Conservation (phyloP, 176 grass and related monocot species). For the Leersia perrieri region DNA sequence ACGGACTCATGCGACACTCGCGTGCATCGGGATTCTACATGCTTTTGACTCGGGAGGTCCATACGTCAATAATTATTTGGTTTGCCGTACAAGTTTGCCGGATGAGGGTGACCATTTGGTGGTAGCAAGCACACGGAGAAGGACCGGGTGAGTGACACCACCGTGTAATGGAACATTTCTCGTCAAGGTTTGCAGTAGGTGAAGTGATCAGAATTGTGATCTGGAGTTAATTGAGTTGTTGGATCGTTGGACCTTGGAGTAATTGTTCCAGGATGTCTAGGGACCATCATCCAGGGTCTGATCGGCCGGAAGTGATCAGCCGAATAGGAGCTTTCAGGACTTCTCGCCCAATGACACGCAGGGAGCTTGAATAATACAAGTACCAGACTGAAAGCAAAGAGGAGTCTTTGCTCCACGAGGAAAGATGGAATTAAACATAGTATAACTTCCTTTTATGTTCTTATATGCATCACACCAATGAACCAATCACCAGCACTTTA, state of each 20-base stretch:
- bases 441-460: no score
- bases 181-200: not conserved
- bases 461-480: no score
- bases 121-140: not conserved
- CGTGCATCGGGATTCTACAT: not conserved
- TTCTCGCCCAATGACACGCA: not conserved
- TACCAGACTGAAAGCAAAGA: not conserved
- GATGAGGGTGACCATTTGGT: not conserved
- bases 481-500: no score
- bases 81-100: not conserved
- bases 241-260: not conserved
- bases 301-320: not conserved
- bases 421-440: not conserved
- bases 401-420: not conserved
- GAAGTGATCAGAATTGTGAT: not conserved
- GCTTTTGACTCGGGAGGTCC: not conserved
- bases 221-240: slow-evolving; percentile 19
- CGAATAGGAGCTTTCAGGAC: not conserved
- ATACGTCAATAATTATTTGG: not conserved
- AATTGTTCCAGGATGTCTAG: not conserved
- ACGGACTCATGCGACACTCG: not conserved
- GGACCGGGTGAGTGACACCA: not conserved
- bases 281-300: not conserved
- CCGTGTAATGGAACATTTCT: not conserved
- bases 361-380: not conserved